These are phyloP conservation scores for Yamadazyma triangularis DNA, from an alignment of 1,139 yeast genomes.

Conservation along the genomic window DNA sequence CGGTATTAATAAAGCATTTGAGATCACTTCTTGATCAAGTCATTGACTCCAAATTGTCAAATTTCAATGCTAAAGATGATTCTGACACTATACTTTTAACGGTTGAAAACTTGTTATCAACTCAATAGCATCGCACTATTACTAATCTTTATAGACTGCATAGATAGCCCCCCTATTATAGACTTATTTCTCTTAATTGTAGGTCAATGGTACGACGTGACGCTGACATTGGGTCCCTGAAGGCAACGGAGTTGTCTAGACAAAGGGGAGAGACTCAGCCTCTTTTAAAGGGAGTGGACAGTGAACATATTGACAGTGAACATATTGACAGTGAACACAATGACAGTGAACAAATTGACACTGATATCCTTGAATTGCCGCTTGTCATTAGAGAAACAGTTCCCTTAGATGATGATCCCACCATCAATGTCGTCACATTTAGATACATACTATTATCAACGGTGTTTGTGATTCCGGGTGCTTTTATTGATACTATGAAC, in stretches of 20 bases:
- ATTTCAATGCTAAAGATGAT: conserved; percentile 16
- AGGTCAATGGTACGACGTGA: no score
- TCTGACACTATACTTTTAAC: conserved; percentile 9
- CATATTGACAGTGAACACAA: no score
- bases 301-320: no score
- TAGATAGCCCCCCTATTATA: no score
- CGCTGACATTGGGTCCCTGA: no score
- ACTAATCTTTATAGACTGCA: neutral
- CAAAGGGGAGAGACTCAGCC: no score
- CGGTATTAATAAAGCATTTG: conserved; percentile 72
- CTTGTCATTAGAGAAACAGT: conserved; percentile 28
- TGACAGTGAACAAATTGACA: no score
- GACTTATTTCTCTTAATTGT: no score
- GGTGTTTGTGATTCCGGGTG: conserved; percentile 43
- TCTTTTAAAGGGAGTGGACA: no score
- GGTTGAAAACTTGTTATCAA: conserved; percentile 12
- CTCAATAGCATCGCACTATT: conserved; percentile 1
- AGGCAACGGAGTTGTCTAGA: no score
- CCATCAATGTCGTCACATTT: conserved; percentile 35
- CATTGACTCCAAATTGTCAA: conserved; percentile 48
- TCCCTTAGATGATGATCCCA: conserved; percentile 32
- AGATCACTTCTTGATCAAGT: conserved; percentile 62
- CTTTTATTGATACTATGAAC: conserved; percentile 45
- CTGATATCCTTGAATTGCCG: conserved; percentile 21
- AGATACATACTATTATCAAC: conserved; percentile 35